Base-by-base conservation (phyloP, 2,329 filamentous ascomycete genomes). In the Pseudogymnoascus sp. region DNA sequence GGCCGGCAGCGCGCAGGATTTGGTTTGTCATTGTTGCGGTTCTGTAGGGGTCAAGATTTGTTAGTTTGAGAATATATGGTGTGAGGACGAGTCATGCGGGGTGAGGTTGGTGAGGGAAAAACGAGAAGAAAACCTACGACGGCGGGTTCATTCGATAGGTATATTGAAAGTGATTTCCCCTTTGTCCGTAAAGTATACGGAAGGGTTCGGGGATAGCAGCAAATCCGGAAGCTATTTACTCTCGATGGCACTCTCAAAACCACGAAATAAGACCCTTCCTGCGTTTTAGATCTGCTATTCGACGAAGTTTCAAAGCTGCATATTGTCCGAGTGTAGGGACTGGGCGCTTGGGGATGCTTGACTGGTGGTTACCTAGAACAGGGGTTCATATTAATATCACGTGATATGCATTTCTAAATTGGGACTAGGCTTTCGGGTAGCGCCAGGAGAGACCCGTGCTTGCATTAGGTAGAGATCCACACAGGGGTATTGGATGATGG, bases 1-100 rank as follows among this genome's bases (percentile, higher is more conserved):
- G 35, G 17, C 65, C 62, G 17, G 62, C 27, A n/a, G 64, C 64
- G 0, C 66, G 66, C 5, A 62, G 63, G 58, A 67, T 66, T 48
- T 65, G 65, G 41, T 65, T 58, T 15, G 61, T 60, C 7, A 67
- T 58, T 31, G 61, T 44, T 31, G 33, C 25, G 17, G 48, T 55
- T 55, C 48, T 55, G 9, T 7, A 55, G 27, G 44, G 21, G 33
- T 55, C 29, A 3, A 35, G 29, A 35, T 17, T 2, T 55, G 48
- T 55, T 31, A 55, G 29, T 55, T 33, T 55, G 29, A 33, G 48
- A 55, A 4, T 13, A 15, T 15, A 15, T 51, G 8, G 25, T 15
- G 21, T 13, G 10, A 10, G 29, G 27, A 31, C 13, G 29, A 21
- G 33, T 35, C 48, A 21, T 35, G 6, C 29, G 9, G 9, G 48